Evolutionary conservation across 164 flowering plant genomes (phyloP).

Genomic region (Pachysandra terminalis): DNA sequence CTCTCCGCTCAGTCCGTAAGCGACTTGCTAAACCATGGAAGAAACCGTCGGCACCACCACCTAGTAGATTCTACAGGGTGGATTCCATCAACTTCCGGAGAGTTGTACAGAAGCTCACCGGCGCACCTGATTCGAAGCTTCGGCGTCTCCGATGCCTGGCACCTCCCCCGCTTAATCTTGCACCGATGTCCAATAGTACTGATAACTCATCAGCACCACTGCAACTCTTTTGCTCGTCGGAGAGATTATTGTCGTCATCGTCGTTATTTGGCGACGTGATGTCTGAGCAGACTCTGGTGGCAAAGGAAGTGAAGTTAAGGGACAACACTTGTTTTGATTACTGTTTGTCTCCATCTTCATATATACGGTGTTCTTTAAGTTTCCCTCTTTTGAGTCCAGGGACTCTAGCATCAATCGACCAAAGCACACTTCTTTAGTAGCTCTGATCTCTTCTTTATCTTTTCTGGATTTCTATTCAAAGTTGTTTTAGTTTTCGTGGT

Average conservation of each 20-base stretch:
- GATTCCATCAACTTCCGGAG: constrained; percentile 26
- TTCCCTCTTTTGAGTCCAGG: too few relatives aligned
- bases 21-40: constrained; percentile 21
- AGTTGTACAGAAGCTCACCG: constrained; percentile 38
- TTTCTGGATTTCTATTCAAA: too few relatives aligned
- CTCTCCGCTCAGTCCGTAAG: constrained; percentile 29
- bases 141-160: constrained; percentile 21
- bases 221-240: neutral
- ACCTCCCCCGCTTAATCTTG: constrained; percentile 6
- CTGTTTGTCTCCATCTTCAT: constrained; percentile 20
- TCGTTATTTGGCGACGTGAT: neutral
- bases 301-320: constrained; percentile 1
- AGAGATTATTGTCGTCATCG: neutral
- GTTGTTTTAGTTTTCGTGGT: too few relatives aligned
- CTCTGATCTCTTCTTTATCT: too few relatives aligned
- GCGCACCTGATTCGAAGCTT: constrained; percentile 11
- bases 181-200: neutral
- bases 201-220: neutral
- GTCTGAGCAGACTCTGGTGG: neutral
- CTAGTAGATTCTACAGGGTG: constrained; percentile 33
- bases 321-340: constrained; percentile 10
- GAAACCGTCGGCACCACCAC: constrained; percentile 23
- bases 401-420: too few relatives aligned
- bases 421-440: too few relatives aligned
- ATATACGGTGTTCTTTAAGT: too few relatives aligned